Evolutionary conservation across 2,329 filamentous ascomycete species (phyloP).

Genomic region (Eutypa lata): DNA sequence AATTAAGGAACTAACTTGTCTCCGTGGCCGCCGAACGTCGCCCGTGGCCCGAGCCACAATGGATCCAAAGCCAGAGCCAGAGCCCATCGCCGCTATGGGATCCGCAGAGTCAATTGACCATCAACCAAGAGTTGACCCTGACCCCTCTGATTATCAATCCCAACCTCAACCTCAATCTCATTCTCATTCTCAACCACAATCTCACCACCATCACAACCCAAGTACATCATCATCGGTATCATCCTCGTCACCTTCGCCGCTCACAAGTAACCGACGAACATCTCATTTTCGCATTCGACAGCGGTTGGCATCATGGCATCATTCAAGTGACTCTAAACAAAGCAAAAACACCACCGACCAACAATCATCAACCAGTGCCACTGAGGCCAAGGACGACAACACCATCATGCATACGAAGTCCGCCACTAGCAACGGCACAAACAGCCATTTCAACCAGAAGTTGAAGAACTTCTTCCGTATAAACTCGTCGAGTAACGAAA

Average conservation of each 20-base stretch:
- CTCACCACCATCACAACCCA: neutral
- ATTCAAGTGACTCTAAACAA: slow-evolving; percentile 20
- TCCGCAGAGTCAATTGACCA: slow-evolving; percentile 20
- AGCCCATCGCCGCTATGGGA: slow-evolving; percentile 9
- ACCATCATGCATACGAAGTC: slow-evolving; percentile 52
- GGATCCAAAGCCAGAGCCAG: neutral
- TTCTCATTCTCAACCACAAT: neutral
- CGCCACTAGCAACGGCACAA: slow-evolving; percentile 45
- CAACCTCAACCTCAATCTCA: slow-evolving; percentile 14
- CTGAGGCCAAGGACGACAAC: slow-evolving; percentile 2
- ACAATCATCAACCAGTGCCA: slow-evolving; percentile 5
- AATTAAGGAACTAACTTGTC: too few relatives aligned
- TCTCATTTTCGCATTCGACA: slow-evolving; percentile 28
- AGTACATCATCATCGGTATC: neutral
- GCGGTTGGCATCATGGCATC: slow-evolving; percentile 32
- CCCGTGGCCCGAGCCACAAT: neutral
- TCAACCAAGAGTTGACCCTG: slow-evolving; percentile 13
- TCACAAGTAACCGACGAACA: slow-evolving; percentile 15
- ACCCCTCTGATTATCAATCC: slow-evolving; percentile 16
- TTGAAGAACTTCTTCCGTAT: slow-evolving; percentile 71
- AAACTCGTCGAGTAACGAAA: slow-evolving; percentile 42
- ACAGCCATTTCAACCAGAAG: slow-evolving; percentile 63
- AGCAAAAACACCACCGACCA: slow-evolving; percentile 15
- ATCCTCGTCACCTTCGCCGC: neutral
- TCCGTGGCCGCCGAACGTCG: neutral